Evolutionary conservation across 2,329 filamentous ascomycete species (phyloP).

Genomic region (Apiospora marii): DNA sequence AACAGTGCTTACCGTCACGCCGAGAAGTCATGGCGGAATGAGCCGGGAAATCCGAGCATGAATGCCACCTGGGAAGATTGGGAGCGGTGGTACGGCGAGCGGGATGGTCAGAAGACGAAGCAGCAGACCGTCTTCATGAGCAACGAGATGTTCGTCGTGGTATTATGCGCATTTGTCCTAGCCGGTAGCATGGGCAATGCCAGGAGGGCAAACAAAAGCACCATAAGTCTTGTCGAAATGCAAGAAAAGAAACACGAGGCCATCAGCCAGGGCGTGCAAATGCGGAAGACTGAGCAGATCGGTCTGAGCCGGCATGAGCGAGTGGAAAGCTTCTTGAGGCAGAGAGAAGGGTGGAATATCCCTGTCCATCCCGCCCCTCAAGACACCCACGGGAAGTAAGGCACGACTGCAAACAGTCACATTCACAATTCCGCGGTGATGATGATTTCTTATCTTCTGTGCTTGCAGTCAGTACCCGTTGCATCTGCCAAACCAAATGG

Average conservation of each 20-base stretch:
- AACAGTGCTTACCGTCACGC: conserved; percentile 45
- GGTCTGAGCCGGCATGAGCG: conserved; percentile 67
- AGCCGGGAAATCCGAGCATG: conserved; percentile 56
- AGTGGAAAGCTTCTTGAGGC: conserved; percentile 79
- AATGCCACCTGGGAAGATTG: conserved; percentile 99
- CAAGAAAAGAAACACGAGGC: conserved; percentile 72
- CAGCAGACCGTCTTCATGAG: conserved; percentile 73
- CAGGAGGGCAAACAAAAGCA: conserved; percentile 70
- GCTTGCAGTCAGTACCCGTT: neutral
- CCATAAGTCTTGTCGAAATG: conserved; percentile 69
- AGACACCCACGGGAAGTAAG: neutral
- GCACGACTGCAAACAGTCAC: neutral
- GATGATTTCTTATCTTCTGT: neutral
- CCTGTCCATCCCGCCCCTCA: conserved; percentile 20
- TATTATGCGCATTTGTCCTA: conserved; percentile 75
- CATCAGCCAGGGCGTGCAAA: conserved; percentile 66
- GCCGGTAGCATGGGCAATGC: conserved; percentile 78
- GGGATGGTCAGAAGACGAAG: conserved; percentile 52
- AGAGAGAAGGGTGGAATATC: conserved; percentile 62
- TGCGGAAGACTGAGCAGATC: conserved; percentile 60
- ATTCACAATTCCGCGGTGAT: neutral
- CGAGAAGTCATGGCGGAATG: conserved; percentile 58
- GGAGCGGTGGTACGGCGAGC: conserved; percentile 77
- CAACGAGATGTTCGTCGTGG: conserved; percentile 77
- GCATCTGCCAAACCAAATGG: neutral